Conservation (phyloP, 2,329 filamentous ascomycete genomes). For the Fusarium tricinctum region DNA sequence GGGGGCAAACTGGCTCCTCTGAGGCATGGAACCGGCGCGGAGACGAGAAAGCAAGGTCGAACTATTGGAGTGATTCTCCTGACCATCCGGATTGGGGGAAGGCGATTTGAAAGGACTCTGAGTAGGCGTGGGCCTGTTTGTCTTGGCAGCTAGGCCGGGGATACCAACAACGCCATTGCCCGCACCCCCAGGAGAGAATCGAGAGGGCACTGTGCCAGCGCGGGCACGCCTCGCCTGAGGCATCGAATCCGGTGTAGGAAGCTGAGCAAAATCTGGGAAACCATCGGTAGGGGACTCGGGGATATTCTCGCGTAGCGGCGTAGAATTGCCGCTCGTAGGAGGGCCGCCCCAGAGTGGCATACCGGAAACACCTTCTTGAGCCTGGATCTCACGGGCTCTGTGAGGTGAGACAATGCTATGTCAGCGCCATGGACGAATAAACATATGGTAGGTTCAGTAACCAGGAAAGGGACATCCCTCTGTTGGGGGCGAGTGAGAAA, state of each 20-base stretch:
- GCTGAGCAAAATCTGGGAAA: constrained; percentile 88
- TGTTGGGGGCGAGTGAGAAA: neutral
- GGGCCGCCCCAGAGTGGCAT: constrained; percentile 91
- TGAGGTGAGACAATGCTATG: constrained; percentile 21
- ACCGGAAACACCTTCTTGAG: constrained; percentile 87
- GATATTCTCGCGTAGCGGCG: constrained; percentile 95
- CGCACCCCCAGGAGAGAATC: constrained; percentile 84
- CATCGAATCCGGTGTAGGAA: constrained; percentile 75
- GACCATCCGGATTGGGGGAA: constrained; percentile 67
- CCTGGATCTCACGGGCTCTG: constrained; percentile 96
- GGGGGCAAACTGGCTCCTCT: constrained; percentile 78
- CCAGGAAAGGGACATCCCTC: constrained; percentile 29
- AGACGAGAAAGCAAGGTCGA: constrained; percentile 86
- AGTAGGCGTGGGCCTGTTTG: constrained; percentile 86
- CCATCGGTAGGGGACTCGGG: constrained; percentile 96
- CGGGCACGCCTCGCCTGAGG: constrained; percentile 83
- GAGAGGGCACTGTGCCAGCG: constrained; percentile 95
- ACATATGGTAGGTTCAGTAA: neutral
- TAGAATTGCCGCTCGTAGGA: constrained; percentile 95
- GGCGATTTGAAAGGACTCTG: constrained; percentile 85
- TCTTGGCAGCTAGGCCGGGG: constrained; percentile 76
- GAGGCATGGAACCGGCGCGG: constrained; percentile 93
- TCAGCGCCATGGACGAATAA: constrained; percentile 23
- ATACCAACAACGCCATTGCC: constrained; percentile 71
- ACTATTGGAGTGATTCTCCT: constrained; percentile 66